Evolutionary conservation across 2,329 filamentous ascomycete species (phyloP), one percentile per base, ranked within the genome.

Genomic region (Cyphellophora attinorum): DNA sequence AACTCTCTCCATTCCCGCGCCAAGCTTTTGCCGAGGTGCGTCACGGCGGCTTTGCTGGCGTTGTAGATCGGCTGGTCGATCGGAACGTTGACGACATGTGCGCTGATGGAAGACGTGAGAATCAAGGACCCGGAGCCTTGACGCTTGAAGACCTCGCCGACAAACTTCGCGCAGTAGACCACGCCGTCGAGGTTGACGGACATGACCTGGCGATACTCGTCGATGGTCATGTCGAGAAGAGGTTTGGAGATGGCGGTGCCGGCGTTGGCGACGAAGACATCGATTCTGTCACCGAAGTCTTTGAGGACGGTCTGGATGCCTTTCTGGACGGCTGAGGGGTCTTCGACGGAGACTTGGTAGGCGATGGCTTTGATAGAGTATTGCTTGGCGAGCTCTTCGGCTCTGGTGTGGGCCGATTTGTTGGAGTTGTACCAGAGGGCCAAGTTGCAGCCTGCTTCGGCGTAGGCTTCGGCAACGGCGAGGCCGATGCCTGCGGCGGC

Each of bases 1-100:
- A 74, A 73, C 3, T 71, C 67, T 10, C 67, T 55, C 72, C 72
- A 75, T 42, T 76, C 71, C 4, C 67, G 57, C 0, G 72, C 70
- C 16, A 76, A 55, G 1, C 60, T 67, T 50, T 72, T 73, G 31
- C 68, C 68, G 23, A 76, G 62, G 36, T 76, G 72, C 2, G 64
- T 69, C 11, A 74, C 62, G 16, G 62, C 70, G 1, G 72, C 70
- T 48, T 76, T 75, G 18, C 63, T 67, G 5, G 61, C 62, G 41
- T 76, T 76, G 52, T 75, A 76, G 10, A 70, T 65, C 1, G 70
- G 65, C 46, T 74, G 71, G 30, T 72, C 67, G 11, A 62, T 54
- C 1, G 67, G 68, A 1, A 69, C 65, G 34, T 70, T 72, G 44
- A 70, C 68, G 27, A 70, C 62, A 37, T 64, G 60, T 1, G 49